A percentile compares a stretch with the other conserved stretches of the same genome.
Conservation (phyloP, 2,329 filamentous ascomycete genomes). For the Penicillium sp. region DNA sequence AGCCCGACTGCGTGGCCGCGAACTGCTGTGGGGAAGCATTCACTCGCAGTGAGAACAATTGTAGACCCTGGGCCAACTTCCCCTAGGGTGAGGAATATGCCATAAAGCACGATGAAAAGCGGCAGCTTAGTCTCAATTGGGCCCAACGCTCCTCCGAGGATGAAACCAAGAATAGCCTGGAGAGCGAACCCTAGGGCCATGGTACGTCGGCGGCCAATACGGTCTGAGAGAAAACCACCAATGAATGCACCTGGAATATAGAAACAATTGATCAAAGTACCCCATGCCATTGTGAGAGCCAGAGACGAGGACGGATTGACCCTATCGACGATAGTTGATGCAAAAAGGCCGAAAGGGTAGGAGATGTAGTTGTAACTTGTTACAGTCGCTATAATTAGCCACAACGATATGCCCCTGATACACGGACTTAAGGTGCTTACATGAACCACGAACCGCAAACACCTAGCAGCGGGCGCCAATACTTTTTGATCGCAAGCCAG, state of each 20-base stretch:
- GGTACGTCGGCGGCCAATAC: conserved; percentile 51
- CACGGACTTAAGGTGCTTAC: conserved; percentile 2
- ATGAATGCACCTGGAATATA: conserved; percentile 52
- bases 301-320: conserved; percentile 46
- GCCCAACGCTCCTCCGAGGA: conserved; percentile 51
- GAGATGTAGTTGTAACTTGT: conserved; percentile 55
- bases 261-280: conserved; percentile 53
- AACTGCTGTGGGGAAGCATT: conserved; percentile 53
- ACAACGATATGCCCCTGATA: not conserved
- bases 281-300: conserved; percentile 45
- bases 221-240: conserved; percentile 50
- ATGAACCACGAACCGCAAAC: conserved; percentile 52
- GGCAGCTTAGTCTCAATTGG: conserved; percentile 50
- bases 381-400: not conserved
- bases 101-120: conserved; percentile 55
- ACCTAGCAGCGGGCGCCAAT: conserved; percentile 52
- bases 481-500: conserved; percentile 49
- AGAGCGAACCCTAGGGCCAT: conserved; percentile 53
- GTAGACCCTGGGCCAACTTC: conserved; percentile 53
- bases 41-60: conserved; percentile 41
- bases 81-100: conserved; percentile 51
- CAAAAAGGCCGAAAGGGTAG: conserved; percentile 58
- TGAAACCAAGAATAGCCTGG: conserved; percentile 49
- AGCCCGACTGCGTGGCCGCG: conserved; percentile 53
- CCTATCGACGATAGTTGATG: conserved; percentile 53